Conservation (phyloP, 768 basidiomycete species). For the Mycena venus region DNA sequence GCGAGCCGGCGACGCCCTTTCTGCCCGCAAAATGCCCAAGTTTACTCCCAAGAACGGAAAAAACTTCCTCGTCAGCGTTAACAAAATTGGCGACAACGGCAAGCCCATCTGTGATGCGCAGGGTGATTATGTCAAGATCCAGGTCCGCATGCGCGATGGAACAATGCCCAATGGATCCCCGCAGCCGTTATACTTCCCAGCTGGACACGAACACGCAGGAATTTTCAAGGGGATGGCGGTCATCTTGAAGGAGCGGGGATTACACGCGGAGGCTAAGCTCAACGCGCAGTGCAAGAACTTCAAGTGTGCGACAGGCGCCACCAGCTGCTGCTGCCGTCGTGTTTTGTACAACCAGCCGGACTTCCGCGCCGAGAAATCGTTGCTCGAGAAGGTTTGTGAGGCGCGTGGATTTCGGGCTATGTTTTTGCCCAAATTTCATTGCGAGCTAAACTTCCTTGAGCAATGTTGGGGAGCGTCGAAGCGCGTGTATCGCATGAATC, state of each 20-base stretch:
- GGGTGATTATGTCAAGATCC: conserved; percentile 41
- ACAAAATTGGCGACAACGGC: conserved; percentile 34
- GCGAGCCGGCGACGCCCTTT: conserved; percentile 43
- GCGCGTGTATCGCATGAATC: conserved; percentile 34
- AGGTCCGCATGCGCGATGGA: conserved; percentile 47
- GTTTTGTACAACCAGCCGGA: too few relatives aligned
- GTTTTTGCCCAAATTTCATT: conserved; percentile 33
- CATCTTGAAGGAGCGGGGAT: conserved; percentile 39
- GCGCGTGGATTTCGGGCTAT: conserved; percentile 36
- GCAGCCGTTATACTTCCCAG: conserved; percentile 49
- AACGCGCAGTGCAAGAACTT: too few relatives aligned
- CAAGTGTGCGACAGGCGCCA: too few relatives aligned
- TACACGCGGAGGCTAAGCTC: background rate
- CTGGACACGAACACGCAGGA: conserved; percentile 39
- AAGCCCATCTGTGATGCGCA: conserved; percentile 36
- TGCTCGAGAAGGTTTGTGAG: conserved; percentile 35
- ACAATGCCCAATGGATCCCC: conserved; percentile 38
- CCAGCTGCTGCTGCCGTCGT: too few relatives aligned
- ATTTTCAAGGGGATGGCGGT: conserved; percentile 33
- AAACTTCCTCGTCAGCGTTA: conserved; percentile 40
- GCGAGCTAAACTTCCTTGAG: conserved; percentile 34
- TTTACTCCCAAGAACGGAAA: conserved; percentile 25
- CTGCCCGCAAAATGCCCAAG: conserved; percentile 52
- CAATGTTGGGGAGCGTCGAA: conserved; percentile 44
- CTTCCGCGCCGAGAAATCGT: conserved; percentile 38